Percentiles rank a stretch among this genome's conserved stretches.
Conservation (phyloP, 768 basidiomycete species). For the Agaricus blazei region DNA sequence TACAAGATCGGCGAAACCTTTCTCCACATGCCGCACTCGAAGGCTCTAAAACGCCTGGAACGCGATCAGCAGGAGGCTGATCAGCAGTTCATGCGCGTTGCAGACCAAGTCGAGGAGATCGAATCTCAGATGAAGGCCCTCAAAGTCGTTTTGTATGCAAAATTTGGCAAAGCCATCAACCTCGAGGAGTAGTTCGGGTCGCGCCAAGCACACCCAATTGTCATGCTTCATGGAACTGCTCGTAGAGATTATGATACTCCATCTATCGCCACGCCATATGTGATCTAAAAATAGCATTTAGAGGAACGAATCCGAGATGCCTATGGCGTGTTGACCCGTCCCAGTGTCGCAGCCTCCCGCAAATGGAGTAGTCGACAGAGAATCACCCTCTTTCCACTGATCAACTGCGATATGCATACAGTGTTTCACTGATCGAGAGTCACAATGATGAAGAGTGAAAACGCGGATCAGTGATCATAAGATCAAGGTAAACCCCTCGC, state of each 20-base stretch:
- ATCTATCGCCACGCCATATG: not conserved
- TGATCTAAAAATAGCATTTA: no score
- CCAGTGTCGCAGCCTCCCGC: no score
- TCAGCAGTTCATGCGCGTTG: slow-evolving; percentile 44
- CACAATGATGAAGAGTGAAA: no score
- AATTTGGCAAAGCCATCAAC: slow-evolving; percentile 92
- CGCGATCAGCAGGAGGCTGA: slow-evolving; percentile 61
- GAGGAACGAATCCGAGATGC: no score
- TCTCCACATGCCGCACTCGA: slow-evolving; percentile 65
- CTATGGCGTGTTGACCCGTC: no score
- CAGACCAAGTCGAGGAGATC: slow-evolving; percentile 54
- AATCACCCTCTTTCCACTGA: no score
- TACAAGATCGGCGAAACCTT: slow-evolving; percentile 92
- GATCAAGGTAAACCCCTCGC: no score
- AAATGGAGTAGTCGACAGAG: no score
- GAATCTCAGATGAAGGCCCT: slow-evolving; percentile 76
- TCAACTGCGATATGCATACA: no score
- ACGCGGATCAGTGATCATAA: no score
- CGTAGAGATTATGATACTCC: not conserved
- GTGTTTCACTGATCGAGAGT: no score
- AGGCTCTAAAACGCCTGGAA: slow-evolving; percentile 69
- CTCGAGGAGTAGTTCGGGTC: slow-evolving; percentile 53
- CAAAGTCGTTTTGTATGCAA: slow-evolving; percentile 78
- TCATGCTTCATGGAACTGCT: not conserved
- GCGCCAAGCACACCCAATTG: not conserved